Base-by-base conservation (phyloP, 176 grass and related monocot genomes). In the Melocanna baccifera region DNA sequence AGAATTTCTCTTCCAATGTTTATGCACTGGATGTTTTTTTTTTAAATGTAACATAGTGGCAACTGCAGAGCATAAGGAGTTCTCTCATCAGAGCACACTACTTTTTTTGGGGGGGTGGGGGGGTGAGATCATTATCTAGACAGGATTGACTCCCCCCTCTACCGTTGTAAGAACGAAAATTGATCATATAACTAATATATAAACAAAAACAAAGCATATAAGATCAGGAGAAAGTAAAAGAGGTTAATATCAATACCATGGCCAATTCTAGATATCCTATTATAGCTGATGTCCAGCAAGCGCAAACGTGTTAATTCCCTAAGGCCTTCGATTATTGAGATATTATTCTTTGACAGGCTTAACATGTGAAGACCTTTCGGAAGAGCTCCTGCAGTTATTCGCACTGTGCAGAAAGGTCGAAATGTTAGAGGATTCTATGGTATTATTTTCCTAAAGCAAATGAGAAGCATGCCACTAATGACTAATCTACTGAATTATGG, bases 341-440 rank as follows among this genome's bases (percentile, higher is more conserved):
- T 98, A 59, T 94, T 88, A 77, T 98, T 98, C 59, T 92, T 98
- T 3, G 93, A 95, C 65, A 98, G 81, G 73, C 94, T 98, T 87
- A 98, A 83, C 96, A 93, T 90, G 79, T 98, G 96, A 74, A 98
- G 89, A 65, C 96, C 96, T 86, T 84, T 98, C 16, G 96, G 96
- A 87, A 98, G 81, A 84, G 88, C 79, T 72, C 96, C 96, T 77
- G 89, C 68, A 51, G 96, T 92, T 89, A 98, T 80, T 65, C 87
- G 85, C 79, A 95, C 96, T 98, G 89, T 26, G 30, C 51, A 92
- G 84, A 59, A 85, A 86, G 47, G 66, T 67, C 25, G 37, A 76
- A 62, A 59, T 46, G 62, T 72, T 55, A 90, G 22, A 53, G 23
- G 39, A 84, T 42, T 41, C 36, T 39, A 83, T 73, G 8, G 43